A percentile compares a stretch with the other conserved stretches of the same genome.
Evolutionary conservation across 805 yeast species (phyloP).

Genomic region (Yarrowia keelungensis): DNA sequence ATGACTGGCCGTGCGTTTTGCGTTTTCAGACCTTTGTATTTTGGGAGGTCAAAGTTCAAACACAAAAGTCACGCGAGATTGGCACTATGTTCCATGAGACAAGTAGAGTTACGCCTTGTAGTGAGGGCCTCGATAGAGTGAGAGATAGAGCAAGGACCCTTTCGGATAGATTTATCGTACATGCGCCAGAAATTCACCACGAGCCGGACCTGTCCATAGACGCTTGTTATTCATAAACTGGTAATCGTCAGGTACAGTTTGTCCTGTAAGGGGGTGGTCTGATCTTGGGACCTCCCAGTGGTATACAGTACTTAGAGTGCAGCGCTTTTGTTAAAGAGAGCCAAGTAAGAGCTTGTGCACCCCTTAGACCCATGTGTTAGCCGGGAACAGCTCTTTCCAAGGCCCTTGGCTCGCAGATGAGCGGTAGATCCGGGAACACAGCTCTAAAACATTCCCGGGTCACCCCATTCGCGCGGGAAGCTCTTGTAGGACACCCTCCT

Average conservation of each 20-base stretch:
- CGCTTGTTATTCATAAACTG: too few species aligned
- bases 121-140: not conserved
- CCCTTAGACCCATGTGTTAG: not conserved
- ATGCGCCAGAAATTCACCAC: too few species aligned
- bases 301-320: too few species aligned
- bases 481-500: too few species aligned
- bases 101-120: slow-evolving; percentile 1
- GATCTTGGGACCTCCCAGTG: not conserved
- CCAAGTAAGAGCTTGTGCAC: not conserved
- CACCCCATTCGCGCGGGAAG: not conserved
- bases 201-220: too few species aligned
- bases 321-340: not conserved
- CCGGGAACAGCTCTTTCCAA: not conserved
- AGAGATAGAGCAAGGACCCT: slow-evolving; percentile 10
- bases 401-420: too few species aligned
- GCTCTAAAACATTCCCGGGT: too few species aligned
- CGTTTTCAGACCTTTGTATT: not conserved
- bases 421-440: too few species aligned
- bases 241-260: too few species aligned
- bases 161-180: not conserved
- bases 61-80: slow-evolving; percentile 24
- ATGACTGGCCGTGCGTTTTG: not conserved
- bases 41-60: not conserved
- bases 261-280: not conserved
- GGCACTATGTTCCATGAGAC: not conserved